phyloP scores from a whole-genome alignment of 176 grass and related monocot genomes.

The Phoenix dactylifera region DNA sequence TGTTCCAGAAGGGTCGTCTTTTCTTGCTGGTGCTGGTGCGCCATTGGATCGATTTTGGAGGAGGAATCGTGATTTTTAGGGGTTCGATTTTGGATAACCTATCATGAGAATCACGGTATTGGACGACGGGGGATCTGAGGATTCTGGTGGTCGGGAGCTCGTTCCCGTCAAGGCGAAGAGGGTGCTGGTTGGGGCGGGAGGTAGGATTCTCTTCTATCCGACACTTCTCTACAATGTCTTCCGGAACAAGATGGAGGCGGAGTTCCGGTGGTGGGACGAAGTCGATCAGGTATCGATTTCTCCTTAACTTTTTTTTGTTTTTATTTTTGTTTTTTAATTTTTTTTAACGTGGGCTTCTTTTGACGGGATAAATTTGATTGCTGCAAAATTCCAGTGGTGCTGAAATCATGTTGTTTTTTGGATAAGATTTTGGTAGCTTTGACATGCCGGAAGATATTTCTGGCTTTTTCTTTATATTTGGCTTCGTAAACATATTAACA shows the following conservation, averaged over 20 bases:
- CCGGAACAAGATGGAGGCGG: constrained; percentile 63
- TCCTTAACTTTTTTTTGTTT: not conserved
- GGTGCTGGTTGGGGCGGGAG: constrained; percentile 65
- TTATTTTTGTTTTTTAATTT: constrained; percentile 1
- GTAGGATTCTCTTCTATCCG: constrained; percentile 86
- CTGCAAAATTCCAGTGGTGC: too few relatives aligned
- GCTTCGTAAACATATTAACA: too few relatives aligned
- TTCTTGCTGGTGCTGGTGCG: too few relatives aligned
- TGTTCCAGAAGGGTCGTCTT: too few relatives aligned
- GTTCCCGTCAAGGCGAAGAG: constrained; percentile 44
- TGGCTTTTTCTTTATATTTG: too few relatives aligned
- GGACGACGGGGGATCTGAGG: constrained; percentile 15
- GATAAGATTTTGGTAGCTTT: too few relatives aligned
- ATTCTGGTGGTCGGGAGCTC: constrained; percentile 14
- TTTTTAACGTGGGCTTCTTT: not conserved
- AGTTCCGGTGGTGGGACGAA: constrained; percentile 94
- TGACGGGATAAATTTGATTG: too few relatives aligned
- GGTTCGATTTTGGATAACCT: constrained; percentile 12
- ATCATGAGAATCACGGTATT: not conserved
- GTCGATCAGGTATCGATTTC: constrained; percentile 51
- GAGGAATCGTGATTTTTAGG: constrained; percentile 2
- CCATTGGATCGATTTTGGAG: too few relatives aligned
- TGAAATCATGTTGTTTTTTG: too few relatives aligned
- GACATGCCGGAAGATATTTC: too few relatives aligned
- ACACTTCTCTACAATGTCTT: constrained; percentile 88